phyloP scores from a whole-genome alignment of 208 protist species.

The Borovskyia barvae region DNA sequence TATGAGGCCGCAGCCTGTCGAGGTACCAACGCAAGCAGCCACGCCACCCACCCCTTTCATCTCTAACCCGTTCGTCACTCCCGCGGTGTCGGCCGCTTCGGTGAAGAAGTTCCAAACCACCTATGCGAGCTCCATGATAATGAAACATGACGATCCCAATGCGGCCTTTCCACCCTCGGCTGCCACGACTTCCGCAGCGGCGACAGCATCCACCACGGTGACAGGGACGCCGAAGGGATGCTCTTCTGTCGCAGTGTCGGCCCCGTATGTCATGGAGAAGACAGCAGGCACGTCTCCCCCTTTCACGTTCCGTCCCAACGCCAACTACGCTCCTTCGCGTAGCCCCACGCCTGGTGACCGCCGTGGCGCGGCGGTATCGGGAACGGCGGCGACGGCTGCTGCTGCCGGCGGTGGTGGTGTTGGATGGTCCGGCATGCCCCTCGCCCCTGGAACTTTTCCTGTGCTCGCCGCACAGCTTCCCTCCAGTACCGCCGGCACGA shows the following conservation, averaged over 20 bases:
- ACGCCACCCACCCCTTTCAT: background rate
- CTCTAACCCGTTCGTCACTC: conserved; percentile 6
- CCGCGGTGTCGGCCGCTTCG: conserved; percentile 7
- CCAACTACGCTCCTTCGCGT: background rate
- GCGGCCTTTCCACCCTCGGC: background rate
- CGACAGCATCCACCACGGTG: background rate
- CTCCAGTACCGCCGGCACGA: background rate
- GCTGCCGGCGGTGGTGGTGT: background rate
- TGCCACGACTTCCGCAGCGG: background rate
- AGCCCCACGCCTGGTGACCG: too few relatives aligned
- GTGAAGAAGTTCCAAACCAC: conserved; percentile 11
- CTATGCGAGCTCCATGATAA: conserved; percentile 2
- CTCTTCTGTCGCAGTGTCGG: too few relatives aligned
- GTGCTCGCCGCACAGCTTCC: too few relatives aligned
- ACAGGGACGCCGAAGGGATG: too few relatives aligned
- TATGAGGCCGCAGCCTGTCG: too few relatives aligned
- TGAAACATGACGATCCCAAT: conserved; percentile 10
- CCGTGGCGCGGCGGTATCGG: too few relatives aligned
- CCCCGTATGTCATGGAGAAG: conserved; percentile 30
- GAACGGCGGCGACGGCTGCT: conserved; percentile 7
- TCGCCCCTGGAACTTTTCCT: background rate
- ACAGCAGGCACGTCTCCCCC: conserved; percentile 38
- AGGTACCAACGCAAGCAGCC: background rate
- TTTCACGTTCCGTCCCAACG: conserved; percentile 38
- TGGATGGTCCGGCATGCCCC: background rate